Conservation (phyloP, 2,329 filamentous ascomycete genomes). For the Calonectria henricotiae region DNA sequence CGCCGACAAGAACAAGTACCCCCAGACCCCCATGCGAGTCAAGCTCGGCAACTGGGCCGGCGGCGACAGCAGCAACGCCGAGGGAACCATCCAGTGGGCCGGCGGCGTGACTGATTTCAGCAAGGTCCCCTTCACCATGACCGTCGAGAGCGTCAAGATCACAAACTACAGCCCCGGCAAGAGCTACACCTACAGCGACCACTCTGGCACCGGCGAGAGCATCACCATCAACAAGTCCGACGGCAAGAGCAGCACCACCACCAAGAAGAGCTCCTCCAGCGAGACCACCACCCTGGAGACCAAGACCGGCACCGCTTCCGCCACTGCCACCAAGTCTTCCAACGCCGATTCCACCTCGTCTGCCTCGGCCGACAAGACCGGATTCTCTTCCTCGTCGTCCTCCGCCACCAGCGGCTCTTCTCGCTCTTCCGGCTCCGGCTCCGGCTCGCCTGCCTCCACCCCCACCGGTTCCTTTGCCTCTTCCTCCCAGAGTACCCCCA, state of each 20-base stretch:
- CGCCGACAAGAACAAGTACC: slow-evolving; percentile 69
- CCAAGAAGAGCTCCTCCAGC: neutral
- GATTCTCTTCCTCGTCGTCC: neutral
- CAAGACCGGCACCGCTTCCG: slow-evolving; percentile 2
- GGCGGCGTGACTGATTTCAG: slow-evolving; percentile 67
- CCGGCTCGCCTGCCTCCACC: neutral
- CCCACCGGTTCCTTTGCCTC: neutral
- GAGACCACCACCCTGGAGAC: slow-evolving; percentile 7
- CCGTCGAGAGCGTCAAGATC: slow-evolving; percentile 64
- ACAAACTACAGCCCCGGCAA: slow-evolving; percentile 59
- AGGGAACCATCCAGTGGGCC: slow-evolving; percentile 79
- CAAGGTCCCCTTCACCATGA: slow-evolving; percentile 74
- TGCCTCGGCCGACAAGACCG: neutral
- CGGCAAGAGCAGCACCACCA: slow-evolving; percentile 6
- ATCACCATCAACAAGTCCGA: slow-evolving; percentile 45
- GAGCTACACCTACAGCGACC: slow-evolving; percentile 57
- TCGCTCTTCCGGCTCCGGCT: slow-evolving; percentile 11
- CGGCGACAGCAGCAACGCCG: slow-evolving; percentile 59
- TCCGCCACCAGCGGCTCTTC: neutral
- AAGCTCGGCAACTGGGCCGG: slow-evolving; percentile 75
- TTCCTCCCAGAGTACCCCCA: neutral
- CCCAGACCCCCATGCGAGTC: slow-evolving; percentile 80
- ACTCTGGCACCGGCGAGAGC: slow-evolving; percentile 49
- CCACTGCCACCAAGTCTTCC: neutral
- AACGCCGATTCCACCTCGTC: neutral